phyloP scores from a whole-genome alignment of 2,329 filamentous ascomycete genomes.

The Albophoma yamanashiensis region DNA sequence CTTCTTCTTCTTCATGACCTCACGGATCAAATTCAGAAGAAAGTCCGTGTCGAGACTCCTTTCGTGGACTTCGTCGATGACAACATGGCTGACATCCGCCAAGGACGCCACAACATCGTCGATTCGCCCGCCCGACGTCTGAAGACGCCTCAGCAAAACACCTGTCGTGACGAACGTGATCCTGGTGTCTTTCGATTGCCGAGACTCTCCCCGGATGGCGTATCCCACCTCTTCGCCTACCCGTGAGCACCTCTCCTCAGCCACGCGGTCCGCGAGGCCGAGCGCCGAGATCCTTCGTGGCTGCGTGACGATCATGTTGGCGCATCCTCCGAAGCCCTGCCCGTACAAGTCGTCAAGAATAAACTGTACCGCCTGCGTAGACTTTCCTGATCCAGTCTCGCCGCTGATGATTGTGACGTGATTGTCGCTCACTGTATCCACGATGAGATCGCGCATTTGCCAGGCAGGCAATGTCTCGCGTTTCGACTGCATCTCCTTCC shows the following conservation, averaged over 20 bases:
- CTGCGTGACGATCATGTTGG: constrained; percentile 92
- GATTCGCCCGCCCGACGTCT: constrained; percentile 72
- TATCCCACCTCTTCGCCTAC: constrained; percentile 89
- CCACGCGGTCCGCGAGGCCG: constrained; percentile 86
- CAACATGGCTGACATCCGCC: constrained; percentile 84
- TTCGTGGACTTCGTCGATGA: constrained; percentile 96
- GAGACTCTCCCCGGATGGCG: constrained; percentile 82
- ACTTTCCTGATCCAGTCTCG: constrained; percentile 95
- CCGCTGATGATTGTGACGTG: constrained; percentile 95
- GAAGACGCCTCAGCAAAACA: constrained; percentile 81
- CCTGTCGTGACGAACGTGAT: constrained; percentile 96
- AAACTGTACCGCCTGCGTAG: constrained; percentile 94
- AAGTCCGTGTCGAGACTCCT: constrained; percentile 93
- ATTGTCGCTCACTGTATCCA: constrained; percentile 62
- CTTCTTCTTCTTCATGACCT: constrained; percentile 63
- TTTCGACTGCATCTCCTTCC: constrained; percentile 64
- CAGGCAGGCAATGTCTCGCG: constrained; percentile 77
- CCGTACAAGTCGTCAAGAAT: constrained; percentile 83
- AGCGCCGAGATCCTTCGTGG: constrained; percentile 90
- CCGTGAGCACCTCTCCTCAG: constrained; percentile 72
- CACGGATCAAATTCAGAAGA: constrained; percentile 73
- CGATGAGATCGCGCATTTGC: constrained; percentile 67
- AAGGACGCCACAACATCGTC: constrained; percentile 74
- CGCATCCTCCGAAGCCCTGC: constrained; percentile 60
- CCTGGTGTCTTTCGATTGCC: constrained; percentile 61